Conservation (phyloP, 768 basidiomycete genomes). For the Serendipita sp. region DNA sequence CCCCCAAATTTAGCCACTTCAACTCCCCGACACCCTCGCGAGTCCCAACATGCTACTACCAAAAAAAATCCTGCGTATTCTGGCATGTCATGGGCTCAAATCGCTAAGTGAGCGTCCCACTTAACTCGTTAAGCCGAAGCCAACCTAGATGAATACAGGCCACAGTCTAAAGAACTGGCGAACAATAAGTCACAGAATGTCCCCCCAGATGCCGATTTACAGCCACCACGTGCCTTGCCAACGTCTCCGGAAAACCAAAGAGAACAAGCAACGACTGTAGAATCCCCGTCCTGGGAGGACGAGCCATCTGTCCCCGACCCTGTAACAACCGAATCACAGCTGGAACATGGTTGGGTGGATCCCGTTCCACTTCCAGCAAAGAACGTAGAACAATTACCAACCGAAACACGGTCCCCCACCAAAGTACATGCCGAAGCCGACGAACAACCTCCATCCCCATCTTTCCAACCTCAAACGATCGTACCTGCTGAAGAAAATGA, state of each 20-base stretch:
- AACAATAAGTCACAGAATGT: not conserved
- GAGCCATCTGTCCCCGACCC: constrained; percentile 27
- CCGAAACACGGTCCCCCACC: constrained; percentile 5
- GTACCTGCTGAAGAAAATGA: constrained; percentile 13
- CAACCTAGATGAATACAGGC: not conserved
- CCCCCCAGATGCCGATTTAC: not conserved
- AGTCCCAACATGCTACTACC: constrained; percentile 15
- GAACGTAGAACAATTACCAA: not conserved
- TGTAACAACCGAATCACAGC: constrained; percentile 17
- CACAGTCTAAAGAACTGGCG: not conserved
- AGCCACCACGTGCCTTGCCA: constrained; percentile 14
- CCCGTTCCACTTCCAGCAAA: constrained; percentile 6
- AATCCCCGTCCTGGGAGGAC: constrained; percentile 57
- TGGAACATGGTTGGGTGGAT: constrained; percentile 11
- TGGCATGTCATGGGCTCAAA: constrained; percentile 74
- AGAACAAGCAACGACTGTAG: constrained; percentile 58
- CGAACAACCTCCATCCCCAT: constrained; percentile 20
- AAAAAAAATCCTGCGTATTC: constrained; percentile 34
- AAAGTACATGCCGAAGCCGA: constrained; percentile 9
- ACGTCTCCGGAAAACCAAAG: constrained; percentile 10
- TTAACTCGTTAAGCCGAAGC: constrained; percentile 11
- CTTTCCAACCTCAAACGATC: constrained; percentile 13
- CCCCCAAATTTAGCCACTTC: not conserved
- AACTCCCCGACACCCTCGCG: not conserved
- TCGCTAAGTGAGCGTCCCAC: constrained; percentile 43